Conservation (phyloP, 768 basidiomycete species). For the Pulveroboletus sp. region DNA sequence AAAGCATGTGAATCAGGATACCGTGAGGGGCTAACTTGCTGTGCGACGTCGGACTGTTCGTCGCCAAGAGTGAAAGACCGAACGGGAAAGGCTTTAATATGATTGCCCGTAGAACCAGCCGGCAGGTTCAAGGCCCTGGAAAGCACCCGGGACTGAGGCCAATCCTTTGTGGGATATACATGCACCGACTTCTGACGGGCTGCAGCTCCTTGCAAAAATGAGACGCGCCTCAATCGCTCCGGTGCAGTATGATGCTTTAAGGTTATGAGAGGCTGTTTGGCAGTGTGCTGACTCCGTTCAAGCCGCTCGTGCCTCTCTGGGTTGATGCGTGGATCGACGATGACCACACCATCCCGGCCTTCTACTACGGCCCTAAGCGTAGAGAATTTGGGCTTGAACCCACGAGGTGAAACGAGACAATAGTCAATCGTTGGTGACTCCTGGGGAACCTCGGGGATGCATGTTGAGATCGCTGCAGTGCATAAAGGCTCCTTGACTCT, state of each 20-base stretch:
- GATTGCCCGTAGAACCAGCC: constrained; percentile 16
- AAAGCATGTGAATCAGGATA: constrained; percentile 37
- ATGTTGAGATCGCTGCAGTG: constrained; percentile 49
- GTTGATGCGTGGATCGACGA: not conserved
- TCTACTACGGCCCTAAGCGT: constrained; percentile 46
- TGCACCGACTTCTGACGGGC: constrained; percentile 44
- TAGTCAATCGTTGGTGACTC: constrained; percentile 68
- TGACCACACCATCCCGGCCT: constrained; percentile 6
- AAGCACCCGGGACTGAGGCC: constrained; percentile 30
- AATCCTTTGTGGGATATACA: constrained; percentile 16
- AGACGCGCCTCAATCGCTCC: constrained; percentile 19
- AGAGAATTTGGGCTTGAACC: constrained; percentile 57
- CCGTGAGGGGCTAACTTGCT: constrained; percentile 17
- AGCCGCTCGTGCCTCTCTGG: constrained; percentile 58
- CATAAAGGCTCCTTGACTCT: constrained; percentile 61
- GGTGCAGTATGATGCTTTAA: constrained; percentile 5
- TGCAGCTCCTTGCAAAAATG: constrained; percentile 73
- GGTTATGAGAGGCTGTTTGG: constrained; percentile 18
- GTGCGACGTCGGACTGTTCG: constrained; percentile 2
- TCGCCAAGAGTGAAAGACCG: constrained; percentile 24
- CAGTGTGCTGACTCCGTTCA: constrained; percentile 47
- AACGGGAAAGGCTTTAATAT: constrained; percentile 34
- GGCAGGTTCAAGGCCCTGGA: constrained; percentile 13
- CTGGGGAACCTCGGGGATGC: constrained; percentile 59
- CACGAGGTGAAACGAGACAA: constrained; percentile 64